Percentiles rank a stretch among this genome's conserved stretches.
phyloP scores from a whole-genome alignment of 164 flowering plant genomes.

The Macadamia integrifolia region DNA sequence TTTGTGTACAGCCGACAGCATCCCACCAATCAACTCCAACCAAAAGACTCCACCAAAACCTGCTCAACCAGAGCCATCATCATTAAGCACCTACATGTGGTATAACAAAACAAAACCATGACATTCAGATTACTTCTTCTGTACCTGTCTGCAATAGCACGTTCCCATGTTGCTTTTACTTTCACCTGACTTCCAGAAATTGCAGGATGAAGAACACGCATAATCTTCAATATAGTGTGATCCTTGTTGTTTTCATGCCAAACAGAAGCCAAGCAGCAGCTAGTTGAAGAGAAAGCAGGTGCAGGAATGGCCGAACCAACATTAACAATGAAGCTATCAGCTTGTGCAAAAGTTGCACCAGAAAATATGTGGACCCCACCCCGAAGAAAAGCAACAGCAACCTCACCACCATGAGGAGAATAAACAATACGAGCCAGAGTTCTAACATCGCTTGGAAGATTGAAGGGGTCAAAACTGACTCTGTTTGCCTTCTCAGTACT shows the following conservation, averaged over 20 bases:
- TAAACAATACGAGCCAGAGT: slow-evolving; percentile 87
- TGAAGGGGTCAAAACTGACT: slow-evolving; percentile 81
- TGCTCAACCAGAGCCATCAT: slow-evolving; percentile 24
- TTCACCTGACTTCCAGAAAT: slow-evolving; percentile 61
- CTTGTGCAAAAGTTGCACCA: slow-evolving; percentile 81
- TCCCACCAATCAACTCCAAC: slow-evolving; percentile 99
- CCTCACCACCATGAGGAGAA: slow-evolving; percentile 98
- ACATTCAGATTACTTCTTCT: not conserved
- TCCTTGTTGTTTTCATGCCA: slow-evolving; percentile 85
- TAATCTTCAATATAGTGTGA: slow-evolving; percentile 70
- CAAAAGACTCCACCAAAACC: slow-evolving; percentile 99
- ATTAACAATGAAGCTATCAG: slow-evolving; percentile 78
- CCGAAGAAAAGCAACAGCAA: slow-evolving; percentile 87
- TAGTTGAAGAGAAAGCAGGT: slow-evolving; percentile 95
- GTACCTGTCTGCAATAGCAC: slow-evolving; percentile 98
- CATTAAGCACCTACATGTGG: not conserved
- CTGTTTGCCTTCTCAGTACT: slow-evolving; percentile 43
- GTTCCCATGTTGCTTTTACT: slow-evolving; percentile 82
- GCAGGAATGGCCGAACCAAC: slow-evolving; percentile 94
- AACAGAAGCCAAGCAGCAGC: slow-evolving; percentile 96
- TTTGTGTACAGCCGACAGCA: slow-evolving; percentile 98
- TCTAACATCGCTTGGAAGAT: slow-evolving; percentile 92
- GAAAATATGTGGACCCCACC: slow-evolving; percentile 94
- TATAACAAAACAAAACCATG: not conserved
- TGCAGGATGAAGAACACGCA: slow-evolving; percentile 95